Conservation (phyloP, 192 early-diverging fungal species). For the Gaertneriomyces semiglobifer region DNA sequence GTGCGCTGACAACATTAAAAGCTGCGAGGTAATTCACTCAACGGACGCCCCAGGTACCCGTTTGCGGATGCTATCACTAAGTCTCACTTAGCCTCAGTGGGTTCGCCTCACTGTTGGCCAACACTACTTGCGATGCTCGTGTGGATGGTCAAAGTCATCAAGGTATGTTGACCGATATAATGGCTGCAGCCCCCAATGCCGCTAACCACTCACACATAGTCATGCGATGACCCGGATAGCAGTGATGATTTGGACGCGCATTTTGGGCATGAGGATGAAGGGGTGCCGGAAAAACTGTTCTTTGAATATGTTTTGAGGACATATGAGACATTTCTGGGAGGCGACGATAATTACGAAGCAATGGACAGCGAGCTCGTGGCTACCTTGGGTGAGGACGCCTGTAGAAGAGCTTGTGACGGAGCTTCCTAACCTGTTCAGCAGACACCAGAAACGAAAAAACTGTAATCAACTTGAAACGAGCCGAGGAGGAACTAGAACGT, state of each 20-base stretch:
- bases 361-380: constrained; percentile 55
- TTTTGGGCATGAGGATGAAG: constrained; percentile 8
- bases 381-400: constrained; percentile 45
- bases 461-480: not conserved
- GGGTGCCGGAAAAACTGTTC: constrained; percentile 60
- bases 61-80: constrained; percentile 65
- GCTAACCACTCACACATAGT: constrained; percentile 27
- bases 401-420: no score
- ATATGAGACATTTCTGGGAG: constrained; percentile 62
- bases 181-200: not conserved
- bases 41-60: constrained; percentile 42
- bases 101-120: constrained; percentile 69
- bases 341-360: constrained; percentile 61
- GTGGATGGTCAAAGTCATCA: constrained; percentile 75
- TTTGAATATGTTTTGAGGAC: constrained; percentile 66
- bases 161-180: constrained; percentile 30
- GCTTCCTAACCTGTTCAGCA: not conserved
- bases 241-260: constrained; percentile 13
- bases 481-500: constrained; percentile 40
- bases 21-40: not conserved
- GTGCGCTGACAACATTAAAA: constrained; percentile 35
- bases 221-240: constrained; percentile 52
- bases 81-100: constrained; percentile 65
- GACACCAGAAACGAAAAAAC: constrained; percentile 53
- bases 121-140: constrained; percentile 63